Base-by-base conservation (phyloP, 371 early-diverging fungal species). In the Dichotomocladium elegans region DNA sequence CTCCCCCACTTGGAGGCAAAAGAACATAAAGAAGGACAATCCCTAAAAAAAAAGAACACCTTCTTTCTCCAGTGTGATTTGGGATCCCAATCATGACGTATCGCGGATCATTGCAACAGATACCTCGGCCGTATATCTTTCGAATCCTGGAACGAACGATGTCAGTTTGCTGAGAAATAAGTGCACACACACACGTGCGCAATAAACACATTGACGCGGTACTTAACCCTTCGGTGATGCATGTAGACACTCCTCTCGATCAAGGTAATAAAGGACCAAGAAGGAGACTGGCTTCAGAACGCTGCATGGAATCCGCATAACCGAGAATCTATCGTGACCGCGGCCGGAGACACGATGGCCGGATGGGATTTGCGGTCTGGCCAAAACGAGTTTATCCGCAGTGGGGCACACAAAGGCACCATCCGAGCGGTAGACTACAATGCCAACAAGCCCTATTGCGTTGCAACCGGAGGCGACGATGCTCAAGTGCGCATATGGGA, bases 401-500 rank as follows among this genome's bases (percentile, higher is more conserved):
- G 51, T n/a, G 51, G 73, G 3, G 88, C 91, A 7, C 92, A 94
- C 57, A 63, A 76, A 15, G 74, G 77, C 25, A 73, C 77, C 15
- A 74, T 92, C 12, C 80, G 87, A n/a, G 82, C 81, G 6, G 52
- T 94, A 1, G 94, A 93, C 63, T 88, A 77, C 57, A 96, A 96
- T 58, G 87, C 91, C 8, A 93, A 94, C 61, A 78, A 85, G 42
- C 90, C 92, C 1, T 76, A 92, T 57, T 81, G 85, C 43, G 50
- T 94, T 14, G 92, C 79, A 0, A 88, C 94, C 0, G 91, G 88
- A 17, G 93, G 93, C 7, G 88, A 93, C 60, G 96, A 96, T 74
- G 86, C 92, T 30, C 52, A 63, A 10, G 79, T 94, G 4, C 79
- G 85, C 43, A 76, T 95, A 29, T 96, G 94, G 94, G 96, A 96